A percentile compares a stretch with the other conserved stretches of the same genome.
Conservation (phyloP, 306 rosid species). For the Pyrus pyrifolia region DNA sequence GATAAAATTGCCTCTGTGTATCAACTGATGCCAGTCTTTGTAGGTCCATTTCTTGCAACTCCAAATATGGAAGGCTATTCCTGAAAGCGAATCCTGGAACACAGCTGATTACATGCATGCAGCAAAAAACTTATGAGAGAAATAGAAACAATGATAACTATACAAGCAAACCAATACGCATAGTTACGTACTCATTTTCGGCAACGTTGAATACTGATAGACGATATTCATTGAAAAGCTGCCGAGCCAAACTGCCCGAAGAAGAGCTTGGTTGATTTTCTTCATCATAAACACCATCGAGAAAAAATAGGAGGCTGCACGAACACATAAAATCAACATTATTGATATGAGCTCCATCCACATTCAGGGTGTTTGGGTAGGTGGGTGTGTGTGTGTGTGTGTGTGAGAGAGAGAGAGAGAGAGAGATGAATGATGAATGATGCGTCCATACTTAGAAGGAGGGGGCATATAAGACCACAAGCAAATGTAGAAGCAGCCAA, state of each 20-base stretch:
- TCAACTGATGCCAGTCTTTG: slow-evolving; percentile 38
- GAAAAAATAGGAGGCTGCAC: slow-evolving; percentile 45
- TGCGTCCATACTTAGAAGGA: slow-evolving; percentile 40
- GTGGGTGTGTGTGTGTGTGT: neutral
- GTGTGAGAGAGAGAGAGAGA: neutral
- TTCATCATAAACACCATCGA: slow-evolving; percentile 63
- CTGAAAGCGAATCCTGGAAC: slow-evolving; percentile 73
- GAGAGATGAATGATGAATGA: neutral
- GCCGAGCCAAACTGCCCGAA: slow-evolving; percentile 36
- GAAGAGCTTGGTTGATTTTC: slow-evolving; percentile 53
- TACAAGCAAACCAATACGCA: neutral
- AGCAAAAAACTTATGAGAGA: neutral
- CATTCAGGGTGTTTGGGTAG: neutral
- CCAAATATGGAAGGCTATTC: slow-evolving; percentile 36
- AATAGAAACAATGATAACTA: neutral
- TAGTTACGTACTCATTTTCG: slow-evolving; percentile 41
- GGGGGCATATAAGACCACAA: slow-evolving; percentile 51
- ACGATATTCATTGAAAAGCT: slow-evolving; percentile 44
- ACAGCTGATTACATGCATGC: slow-evolving; percentile 23
- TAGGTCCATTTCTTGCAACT: slow-evolving; percentile 56
- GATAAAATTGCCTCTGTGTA: slow-evolving; percentile 53
- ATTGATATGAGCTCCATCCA: neutral
- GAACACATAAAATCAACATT: neutral
- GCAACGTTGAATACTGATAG: slow-evolving; percentile 32
- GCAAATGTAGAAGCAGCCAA: slow-evolving; percentile 67